Percentiles rank a stretch among this genome's conserved stretches.
phyloP scores from a whole-genome alignment of 1,139 yeast species.

The Yamadazyma diddensiae region DNA sequence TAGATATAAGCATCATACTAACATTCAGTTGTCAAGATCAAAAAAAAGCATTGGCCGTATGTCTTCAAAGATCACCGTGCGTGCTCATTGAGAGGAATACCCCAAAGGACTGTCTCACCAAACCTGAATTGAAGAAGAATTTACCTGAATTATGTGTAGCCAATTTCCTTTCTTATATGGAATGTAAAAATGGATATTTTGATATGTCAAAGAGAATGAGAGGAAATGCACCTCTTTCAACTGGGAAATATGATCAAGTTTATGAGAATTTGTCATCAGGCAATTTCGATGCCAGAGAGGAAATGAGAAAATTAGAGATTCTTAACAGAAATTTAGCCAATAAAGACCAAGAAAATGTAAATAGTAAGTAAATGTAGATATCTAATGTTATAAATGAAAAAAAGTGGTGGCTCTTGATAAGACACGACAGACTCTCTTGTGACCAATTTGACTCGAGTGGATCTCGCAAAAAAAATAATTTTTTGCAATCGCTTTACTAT shows the following conservation, averaged over 20 bases:
- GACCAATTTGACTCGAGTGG: too few species aligned
- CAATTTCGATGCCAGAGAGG: slow-evolving; percentile 76
- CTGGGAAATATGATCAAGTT: slow-evolving; percentile 88
- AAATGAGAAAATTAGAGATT: slow-evolving; percentile 63
- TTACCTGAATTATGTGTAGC: slow-evolving; percentile 88
- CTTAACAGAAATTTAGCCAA: slow-evolving; percentile 47
- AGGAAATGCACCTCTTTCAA: slow-evolving; percentile 91
- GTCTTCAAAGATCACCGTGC: slow-evolving; percentile 94
- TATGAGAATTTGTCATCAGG: slow-evolving; percentile 77
- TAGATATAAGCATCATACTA: slow-evolving; percentile 10
- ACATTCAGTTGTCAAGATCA: slow-evolving; percentile 81
- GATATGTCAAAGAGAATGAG: slow-evolving; percentile 90
- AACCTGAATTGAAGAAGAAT: slow-evolving; percentile 71
- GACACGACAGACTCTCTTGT: too few species aligned
- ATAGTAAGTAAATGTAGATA: slow-evolving; percentile 19
- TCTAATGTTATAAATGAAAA: slow-evolving; percentile 1
- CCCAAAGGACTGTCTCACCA: slow-evolving; percentile 82
- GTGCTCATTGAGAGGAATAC: slow-evolving; percentile 86
- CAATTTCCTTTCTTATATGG: slow-evolving; percentile 80
- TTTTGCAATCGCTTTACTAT: background rate
- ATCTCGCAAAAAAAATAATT: too few species aligned
- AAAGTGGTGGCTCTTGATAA: too few species aligned
- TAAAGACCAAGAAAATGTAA: slow-evolving; percentile 17
- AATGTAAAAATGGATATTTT: slow-evolving; percentile 79
- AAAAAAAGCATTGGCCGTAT: slow-evolving; percentile 87